A percentile compares a stretch with the other conserved stretches of the same genome.
phyloP scores from a whole-genome alignment of 83 land plant species.

The Thuja plicata region DNA sequence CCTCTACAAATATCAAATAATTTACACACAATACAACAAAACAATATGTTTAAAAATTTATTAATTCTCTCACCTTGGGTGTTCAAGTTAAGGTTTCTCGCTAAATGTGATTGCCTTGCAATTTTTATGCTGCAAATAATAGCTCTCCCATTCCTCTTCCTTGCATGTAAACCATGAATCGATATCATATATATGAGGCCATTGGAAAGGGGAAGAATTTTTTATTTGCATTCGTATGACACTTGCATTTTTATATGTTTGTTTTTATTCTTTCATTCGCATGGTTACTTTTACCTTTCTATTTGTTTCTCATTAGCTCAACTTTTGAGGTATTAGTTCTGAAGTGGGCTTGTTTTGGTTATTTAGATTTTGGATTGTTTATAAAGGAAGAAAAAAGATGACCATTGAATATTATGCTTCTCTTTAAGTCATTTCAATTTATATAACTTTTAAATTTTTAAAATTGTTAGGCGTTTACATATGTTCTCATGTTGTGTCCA shows the following conservation, averaged over 20 bases:
- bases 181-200: conserved; percentile 93
- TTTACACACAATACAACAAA: no score
- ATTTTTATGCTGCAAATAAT: no score
- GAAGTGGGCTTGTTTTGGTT: neutral
- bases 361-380: conserved; percentile 64
- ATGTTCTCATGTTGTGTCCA: no score
- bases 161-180: conserved; percentile 53
- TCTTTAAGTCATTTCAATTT: no score
- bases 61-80: no score
- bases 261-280: neutral
- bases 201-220: conserved; percentile 94
- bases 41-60: no score
- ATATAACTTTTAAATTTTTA: no score
- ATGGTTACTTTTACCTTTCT: no score
- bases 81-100: no score
- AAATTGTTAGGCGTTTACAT: no score
- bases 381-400: conserved; percentile 97
- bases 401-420: conserved; percentile 89
- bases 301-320: neutral
- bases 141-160: neutral
- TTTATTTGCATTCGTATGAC: conserved; percentile 31
- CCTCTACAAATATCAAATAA: no score
- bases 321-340: neutral
- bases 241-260: conserved; percentile 1
- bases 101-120: no score